Base-by-base conservation (phyloP, 371 early-diverging fungal genomes). In the Rhizopus stolonifer region DNA sequence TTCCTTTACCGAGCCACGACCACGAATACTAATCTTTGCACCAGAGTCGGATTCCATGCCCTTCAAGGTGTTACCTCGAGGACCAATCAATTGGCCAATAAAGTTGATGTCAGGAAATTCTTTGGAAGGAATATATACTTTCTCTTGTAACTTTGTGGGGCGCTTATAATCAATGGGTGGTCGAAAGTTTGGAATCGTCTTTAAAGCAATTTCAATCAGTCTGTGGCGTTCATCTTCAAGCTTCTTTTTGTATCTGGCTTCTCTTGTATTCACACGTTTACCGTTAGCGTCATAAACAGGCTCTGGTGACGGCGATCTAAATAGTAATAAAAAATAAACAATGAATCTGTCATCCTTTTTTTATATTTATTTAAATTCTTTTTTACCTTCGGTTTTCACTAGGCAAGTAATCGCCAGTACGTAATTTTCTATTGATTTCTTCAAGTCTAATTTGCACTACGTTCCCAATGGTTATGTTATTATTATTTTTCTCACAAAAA, bases 71-170 rank as follows among this genome's bases (percentile, higher is more conserved):
- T 95, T 91, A 39, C 99, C 99, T 59, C 95, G 92, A 19, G 99
- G 99, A 17, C 99, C 96, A 64, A 96, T 93, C 46, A 98, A 72
- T 45, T 94, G 84, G 24, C 99, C 99, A 60, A 96, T 95, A 70
- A 98, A 98, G 73, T 96, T 96, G 56, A 96, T 92, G 29, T 95
- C 96, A 4, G 97, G 99, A 59, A 88, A 92, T 43, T 96, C 95
- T 56, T 86, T 90, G 33, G 86, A 91, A 31, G 99, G 99, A 49
- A 98, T 94, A 61, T 89, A 96, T n/a, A 93, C 83, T 70, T 95
- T 95, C 52, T 95, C 95, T 40, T 83, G 82, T 4, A 86, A 74
- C 65, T 91, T 93, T 31, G 86, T 81, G 7, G 93, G 87, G 38
- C 84, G 74, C 56, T 89, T 89, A 72, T 95, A 96, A 74, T 98